Evolutionary conservation across 148 eudicot genomes (phyloP).

Genomic region (Diospyros kaki): DNA sequence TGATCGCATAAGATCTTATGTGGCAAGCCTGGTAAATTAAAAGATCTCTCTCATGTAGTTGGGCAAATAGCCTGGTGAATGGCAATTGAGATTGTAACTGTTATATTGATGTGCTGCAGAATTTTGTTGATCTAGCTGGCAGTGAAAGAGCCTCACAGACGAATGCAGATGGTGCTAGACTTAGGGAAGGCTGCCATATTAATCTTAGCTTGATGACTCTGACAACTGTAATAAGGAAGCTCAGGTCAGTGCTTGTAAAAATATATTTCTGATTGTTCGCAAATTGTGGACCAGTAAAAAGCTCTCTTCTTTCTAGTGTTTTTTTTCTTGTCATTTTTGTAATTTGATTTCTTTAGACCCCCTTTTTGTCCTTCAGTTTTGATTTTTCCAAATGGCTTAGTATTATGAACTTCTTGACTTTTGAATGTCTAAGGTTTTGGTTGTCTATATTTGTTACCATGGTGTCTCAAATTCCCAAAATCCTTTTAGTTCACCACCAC

Average conservation of each 20-base stretch:
- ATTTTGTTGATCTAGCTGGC: conserved; percentile 95
- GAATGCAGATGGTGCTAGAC: conserved; percentile 86
- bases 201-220: conserved; percentile 95
- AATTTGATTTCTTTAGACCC: neutral
- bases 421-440: no score
- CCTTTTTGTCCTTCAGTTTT: neutral
- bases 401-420: neutral
- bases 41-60: neutral
- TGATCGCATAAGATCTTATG: conserved; percentile 73
- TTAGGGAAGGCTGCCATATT: conserved; percentile 95
- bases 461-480: neutral
- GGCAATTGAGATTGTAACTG: neutral
- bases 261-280: neutral
- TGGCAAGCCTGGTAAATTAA: conserved; percentile 79
- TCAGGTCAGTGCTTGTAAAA: conserved; percentile 47
- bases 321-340: neutral
- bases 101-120: conserved; percentile 38
- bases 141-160: conserved; percentile 98
- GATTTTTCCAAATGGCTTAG: neutral
- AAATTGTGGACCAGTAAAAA: neutral
- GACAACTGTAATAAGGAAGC: conserved; percentile 91
- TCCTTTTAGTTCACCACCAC: no score
- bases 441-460: no score
- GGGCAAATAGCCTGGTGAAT: neutral
- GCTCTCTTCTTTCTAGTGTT: neutral